These are phyloP conservation scores for Solanum pinnatisectum DNA, from an alignment of 257 asterid species.

Conservation along the genomic window DNA sequence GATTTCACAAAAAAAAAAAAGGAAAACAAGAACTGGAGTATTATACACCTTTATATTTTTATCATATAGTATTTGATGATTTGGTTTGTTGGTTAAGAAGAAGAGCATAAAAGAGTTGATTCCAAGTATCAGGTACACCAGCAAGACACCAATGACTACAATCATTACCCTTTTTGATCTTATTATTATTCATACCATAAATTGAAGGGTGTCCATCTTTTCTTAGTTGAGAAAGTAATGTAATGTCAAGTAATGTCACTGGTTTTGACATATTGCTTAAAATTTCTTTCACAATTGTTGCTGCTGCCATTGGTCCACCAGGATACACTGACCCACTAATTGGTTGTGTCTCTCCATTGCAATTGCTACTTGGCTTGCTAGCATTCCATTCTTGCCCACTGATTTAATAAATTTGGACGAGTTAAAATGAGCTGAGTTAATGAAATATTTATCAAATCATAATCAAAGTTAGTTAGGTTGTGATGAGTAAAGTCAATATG, in stretches of 20 bases:
- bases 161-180: constrained; percentile 14
- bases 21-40: background rate
- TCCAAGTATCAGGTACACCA: constrained; percentile 92
- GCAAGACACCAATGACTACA: constrained; percentile 92
- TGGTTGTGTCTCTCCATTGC: constrained; percentile 47
- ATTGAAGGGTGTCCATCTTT: constrained; percentile 70
- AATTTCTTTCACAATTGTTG: constrained; percentile 27
- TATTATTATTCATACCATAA: constrained; percentile 14
- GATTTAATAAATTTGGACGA: background rate
- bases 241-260: constrained; percentile 44
- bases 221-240: constrained; percentile 50
- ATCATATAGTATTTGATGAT: background rate
- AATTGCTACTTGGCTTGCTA: constrained; percentile 14
- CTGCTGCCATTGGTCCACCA: constrained; percentile 23
- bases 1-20: background rate
- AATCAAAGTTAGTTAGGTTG: background rate
- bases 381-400: constrained; percentile 64
- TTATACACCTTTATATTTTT: background rate
- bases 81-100: constrained; percentile 8
- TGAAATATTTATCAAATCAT: no score
- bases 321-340: constrained; percentile 23
- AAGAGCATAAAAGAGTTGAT: constrained; percentile 45
- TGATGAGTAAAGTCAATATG: background rate
- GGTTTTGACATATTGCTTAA: constrained; percentile 38
- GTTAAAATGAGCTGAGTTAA: background rate